Evolutionary conservation across 1,284 basidiomycete species (phyloP).

Genomic region (Cryptococcus wingfieldii): DNA sequence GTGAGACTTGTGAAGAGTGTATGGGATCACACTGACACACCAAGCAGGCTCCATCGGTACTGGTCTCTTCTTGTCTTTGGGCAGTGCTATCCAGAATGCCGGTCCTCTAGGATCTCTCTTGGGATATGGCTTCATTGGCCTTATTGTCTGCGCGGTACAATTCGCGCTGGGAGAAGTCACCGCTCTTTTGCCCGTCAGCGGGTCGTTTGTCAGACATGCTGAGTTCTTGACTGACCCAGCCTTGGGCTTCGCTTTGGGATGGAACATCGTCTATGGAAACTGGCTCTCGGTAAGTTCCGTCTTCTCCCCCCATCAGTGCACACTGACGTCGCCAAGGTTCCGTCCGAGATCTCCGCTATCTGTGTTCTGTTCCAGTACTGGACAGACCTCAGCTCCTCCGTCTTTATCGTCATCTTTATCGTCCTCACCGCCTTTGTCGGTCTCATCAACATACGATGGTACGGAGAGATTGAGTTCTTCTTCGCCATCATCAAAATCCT

Average conservation of each 20-base stretch:
- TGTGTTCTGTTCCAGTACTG: slow-evolving; percentile 25
- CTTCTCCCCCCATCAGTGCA: not conserved
- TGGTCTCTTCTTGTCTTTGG: slow-evolving; percentile 74
- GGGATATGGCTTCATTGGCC: slow-evolving; percentile 15
- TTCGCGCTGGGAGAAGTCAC: slow-evolving; percentile 28
- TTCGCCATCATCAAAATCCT: slow-evolving; percentile 69
- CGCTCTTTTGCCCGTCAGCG: slow-evolving; percentile 23
- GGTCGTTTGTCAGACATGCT: slow-evolving; percentile 27
- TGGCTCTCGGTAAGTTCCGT: slow-evolving; percentile 17
- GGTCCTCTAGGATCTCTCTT: slow-evolving; percentile 46
- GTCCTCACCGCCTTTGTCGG: slow-evolving; percentile 70
- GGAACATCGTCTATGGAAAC: slow-evolving; percentile 31
- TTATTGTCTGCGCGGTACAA: slow-evolving; percentile 26
- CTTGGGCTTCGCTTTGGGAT: slow-evolving; percentile 32
- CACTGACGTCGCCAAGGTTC: slow-evolving; percentile 6
- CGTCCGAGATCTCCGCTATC: slow-evolving; percentile 23
- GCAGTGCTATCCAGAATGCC: slow-evolving; percentile 50
- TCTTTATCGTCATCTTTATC: slow-evolving; percentile 55
- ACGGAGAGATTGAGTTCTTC: slow-evolving; percentile 48
- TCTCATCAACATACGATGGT: slow-evolving; percentile 63
- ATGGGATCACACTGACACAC: not conserved
- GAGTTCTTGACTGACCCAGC: slow-evolving; percentile 30
- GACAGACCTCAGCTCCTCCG: slow-evolving; percentile 15
- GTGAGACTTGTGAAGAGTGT: too few relatives aligned
- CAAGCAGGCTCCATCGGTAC: slow-evolving; percentile 48